Evolutionary conservation across 192 early-diverging fungal genomes (phyloP).

Genomic region (Dimargaris cristalligena): DNA sequence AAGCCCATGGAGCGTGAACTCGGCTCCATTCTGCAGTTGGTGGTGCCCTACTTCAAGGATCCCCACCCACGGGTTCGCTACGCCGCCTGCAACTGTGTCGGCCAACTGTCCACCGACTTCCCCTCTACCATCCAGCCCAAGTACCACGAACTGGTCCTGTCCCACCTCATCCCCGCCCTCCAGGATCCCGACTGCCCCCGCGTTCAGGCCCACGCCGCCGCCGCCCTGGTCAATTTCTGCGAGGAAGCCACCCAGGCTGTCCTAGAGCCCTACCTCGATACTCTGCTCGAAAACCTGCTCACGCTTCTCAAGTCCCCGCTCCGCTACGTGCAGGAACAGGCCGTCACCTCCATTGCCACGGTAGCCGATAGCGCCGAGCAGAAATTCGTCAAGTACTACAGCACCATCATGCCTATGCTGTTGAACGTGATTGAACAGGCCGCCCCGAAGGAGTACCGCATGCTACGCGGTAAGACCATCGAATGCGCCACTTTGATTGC

Average conservation of each 20-base stretch:
- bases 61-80: slow-evolving; percentile 89
- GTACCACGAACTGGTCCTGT: slow-evolving; percentile 51
- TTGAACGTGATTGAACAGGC: slow-evolving; percentile 76
- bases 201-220: slow-evolving; percentile 89
- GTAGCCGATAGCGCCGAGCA: slow-evolving; percentile 91
- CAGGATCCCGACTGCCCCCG: slow-evolving; percentile 59
- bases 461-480: slow-evolving; percentile 90
- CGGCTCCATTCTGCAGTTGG: slow-evolving; percentile 61
- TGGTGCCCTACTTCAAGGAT: slow-evolving; percentile 69
- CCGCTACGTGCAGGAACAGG: slow-evolving; percentile 97
- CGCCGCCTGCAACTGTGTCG: slow-evolving; percentile 89
- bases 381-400: slow-evolving; percentile 82
- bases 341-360: slow-evolving; percentile 92
- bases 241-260: slow-evolving; percentile 71
- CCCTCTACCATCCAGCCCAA: slow-evolving; percentile 57
- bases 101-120: slow-evolving; percentile 98
- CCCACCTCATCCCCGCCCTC: slow-evolving; percentile 74
- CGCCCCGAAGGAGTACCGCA: slow-evolving; percentile 66
- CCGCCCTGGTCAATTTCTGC: slow-evolving; percentile 95
- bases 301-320: slow-evolving; percentile 65
- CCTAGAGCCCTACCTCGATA: slow-evolving; percentile 77
- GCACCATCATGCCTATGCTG: slow-evolving; percentile 87
- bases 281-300: slow-evolving; percentile 74
- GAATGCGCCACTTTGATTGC: slow-evolving; percentile 95
- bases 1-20: slow-evolving; percentile 88